Percentiles rank a stretch among this genome's conserved stretches.
These are phyloP conservation scores for Hypomyces rosellus DNA, from an alignment of 2,329 filamentous ascomycete genomes.

Conservation along the genomic window DNA sequence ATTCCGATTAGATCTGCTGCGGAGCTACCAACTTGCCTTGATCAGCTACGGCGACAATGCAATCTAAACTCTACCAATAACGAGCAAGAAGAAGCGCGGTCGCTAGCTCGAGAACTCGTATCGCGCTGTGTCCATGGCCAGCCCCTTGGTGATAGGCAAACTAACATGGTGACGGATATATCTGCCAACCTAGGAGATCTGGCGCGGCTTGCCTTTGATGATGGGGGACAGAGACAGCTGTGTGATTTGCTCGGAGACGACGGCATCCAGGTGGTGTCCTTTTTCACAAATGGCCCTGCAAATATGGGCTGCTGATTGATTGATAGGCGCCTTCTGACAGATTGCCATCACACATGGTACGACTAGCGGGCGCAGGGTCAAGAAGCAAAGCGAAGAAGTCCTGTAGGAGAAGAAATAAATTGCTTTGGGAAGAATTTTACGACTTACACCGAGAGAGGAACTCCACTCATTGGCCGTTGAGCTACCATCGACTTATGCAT, in stretches of 20 bases:
- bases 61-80: neutral
- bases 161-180: slow-evolving; percentile 24
- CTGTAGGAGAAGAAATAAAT: too few species aligned
- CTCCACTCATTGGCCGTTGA: too few species aligned
- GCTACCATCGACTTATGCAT: too few species aligned
- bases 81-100: neutral
- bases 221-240: slow-evolving; percentile 17
- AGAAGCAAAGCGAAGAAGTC: too few species aligned
- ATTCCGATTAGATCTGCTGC: slow-evolving; percentile 34
- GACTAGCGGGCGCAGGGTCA: too few species aligned
- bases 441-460: too few species aligned
- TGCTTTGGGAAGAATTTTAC: too few species aligned
- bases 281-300: slow-evolving; percentile 16
- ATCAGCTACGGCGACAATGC: slow-evolving; percentile 29
- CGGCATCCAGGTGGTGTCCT: slow-evolving; percentile 22
- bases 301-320: too few species aligned
- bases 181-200: slow-evolving; percentile 22
- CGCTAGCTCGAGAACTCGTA: slow-evolving; percentile 12
- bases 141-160: slow-evolving; percentile 20
- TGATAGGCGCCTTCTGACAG: too few species aligned
- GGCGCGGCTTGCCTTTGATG: slow-evolving; percentile 16
- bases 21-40: slow-evolving; percentile 32
- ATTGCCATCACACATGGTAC: too few species aligned
- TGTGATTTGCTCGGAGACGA: slow-evolving; percentile 26
- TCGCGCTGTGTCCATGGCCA: slow-evolving; percentile 22